Conservation (phyloP, 495 filamentous ascomycete species). For the Penicillium bovifimosum region DNA sequence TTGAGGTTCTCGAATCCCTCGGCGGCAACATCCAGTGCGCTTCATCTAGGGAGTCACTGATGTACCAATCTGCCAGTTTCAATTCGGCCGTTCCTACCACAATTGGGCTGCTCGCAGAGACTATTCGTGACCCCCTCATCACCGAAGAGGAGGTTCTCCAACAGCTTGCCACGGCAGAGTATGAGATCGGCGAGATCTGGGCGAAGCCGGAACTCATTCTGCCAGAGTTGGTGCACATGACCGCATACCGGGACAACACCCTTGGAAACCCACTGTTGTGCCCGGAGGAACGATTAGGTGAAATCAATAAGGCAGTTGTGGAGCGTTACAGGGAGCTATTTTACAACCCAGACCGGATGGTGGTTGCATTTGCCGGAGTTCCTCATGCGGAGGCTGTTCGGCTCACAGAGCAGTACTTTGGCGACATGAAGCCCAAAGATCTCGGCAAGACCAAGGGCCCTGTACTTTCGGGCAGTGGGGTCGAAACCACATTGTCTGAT, state of each 20-base stretch:
- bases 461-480: slow-evolving; percentile 50
- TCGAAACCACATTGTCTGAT: slow-evolving; percentile 50
- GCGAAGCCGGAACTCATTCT: slow-evolving; percentile 93
- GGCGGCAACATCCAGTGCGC: slow-evolving; percentile 96
- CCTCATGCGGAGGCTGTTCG: slow-evolving; percentile 73
- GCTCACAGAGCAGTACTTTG: slow-evolving; percentile 80
- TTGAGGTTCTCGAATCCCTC: slow-evolving; percentile 76
- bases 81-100: slow-evolving; percentile 84
- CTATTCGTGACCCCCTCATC: slow-evolving; percentile 81
- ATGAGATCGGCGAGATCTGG: slow-evolving; percentile 98
- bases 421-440: slow-evolving; percentile 66
- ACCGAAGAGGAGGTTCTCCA: slow-evolving; percentile 84
- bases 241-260: slow-evolving; percentile 92
- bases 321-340: slow-evolving; percentile 77
- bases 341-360: slow-evolving; percentile 82
- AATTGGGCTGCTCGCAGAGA: slow-evolving; percentile 84
- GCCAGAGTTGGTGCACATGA: slow-evolving; percentile 90
- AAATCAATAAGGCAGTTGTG: slow-evolving; percentile 71
- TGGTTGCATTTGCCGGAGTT: slow-evolving; percentile 92
- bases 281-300: slow-evolving; percentile 70
- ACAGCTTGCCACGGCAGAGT: slow-evolving; percentile 85
- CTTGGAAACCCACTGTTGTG: slow-evolving; percentile 91
- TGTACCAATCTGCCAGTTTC: slow-evolving; percentile 99
- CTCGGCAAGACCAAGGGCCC: slow-evolving; percentile 34
- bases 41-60: slow-evolving; percentile 89